Evolutionary conservation across 768 basidiomycete genomes (phyloP).

Genomic region (Zangia roseola): DNA sequence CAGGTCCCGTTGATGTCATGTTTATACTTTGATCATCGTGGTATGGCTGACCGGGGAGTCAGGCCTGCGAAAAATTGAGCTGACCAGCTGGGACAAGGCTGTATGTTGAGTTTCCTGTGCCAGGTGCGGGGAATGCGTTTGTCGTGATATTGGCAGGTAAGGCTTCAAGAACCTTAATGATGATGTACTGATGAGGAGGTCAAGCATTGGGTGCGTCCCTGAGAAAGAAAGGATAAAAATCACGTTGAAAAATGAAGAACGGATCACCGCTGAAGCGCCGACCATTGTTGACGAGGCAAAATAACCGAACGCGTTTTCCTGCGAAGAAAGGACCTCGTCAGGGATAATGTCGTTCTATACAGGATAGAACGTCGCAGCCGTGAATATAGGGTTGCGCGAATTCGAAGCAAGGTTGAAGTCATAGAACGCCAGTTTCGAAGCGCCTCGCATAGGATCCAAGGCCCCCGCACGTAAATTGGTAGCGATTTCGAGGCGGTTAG

Average conservation of each 20-base stretch:
- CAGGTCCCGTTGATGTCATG: constrained; percentile 49
- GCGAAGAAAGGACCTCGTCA: constrained; percentile 54
- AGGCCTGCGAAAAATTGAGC: constrained; percentile 62
- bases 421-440: constrained; percentile 81
- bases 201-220: too few species aligned
- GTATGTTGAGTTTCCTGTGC: constrained; percentile 55
- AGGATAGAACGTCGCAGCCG: constrained; percentile 79
- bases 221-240: too few species aligned
- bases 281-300: constrained; percentile 46
- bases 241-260: too few species aligned
- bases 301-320: constrained; percentile 61
- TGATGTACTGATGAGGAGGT: too few species aligned
- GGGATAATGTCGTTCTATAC: constrained; percentile 88
- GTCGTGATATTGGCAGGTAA: too few species aligned
- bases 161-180: too few species aligned
- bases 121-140: too few species aligned
- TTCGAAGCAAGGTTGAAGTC: constrained; percentile 81
- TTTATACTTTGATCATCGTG: constrained; percentile 38
- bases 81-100: constrained; percentile 76
- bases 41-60: constrained; percentile 68
- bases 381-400: constrained; percentile 62
- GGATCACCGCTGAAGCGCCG: too few species aligned
- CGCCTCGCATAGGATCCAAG: constrained; percentile 86
- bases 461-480: constrained; percentile 61
- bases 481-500: constrained; percentile 56